Base-by-base conservation (phyloP, 73 alveolate genomes). In the Paramecium tetraurelia region DNA sequence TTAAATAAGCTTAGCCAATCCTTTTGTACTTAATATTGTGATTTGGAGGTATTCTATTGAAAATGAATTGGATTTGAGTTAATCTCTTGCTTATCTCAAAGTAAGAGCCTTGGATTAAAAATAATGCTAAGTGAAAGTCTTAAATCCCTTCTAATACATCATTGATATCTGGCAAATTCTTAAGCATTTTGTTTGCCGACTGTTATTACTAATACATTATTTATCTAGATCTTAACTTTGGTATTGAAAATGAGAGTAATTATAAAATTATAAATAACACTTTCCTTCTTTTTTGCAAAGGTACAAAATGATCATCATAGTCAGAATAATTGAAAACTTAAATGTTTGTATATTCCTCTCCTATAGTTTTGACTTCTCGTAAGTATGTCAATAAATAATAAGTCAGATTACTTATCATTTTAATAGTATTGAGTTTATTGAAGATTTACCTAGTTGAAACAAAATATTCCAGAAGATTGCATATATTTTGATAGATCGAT, bases 61-160 rank as follows among this genome's bases (percentile, higher is more conserved):
- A 89, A 11, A 89, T 83, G 29, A 41, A 71, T 63, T 70, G n/a
- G 35, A 72, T 71, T 12, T 46, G 11, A 4, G 92, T 89, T 16
- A 89, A 58, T 69, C 94, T 40, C 48, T 89, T 89, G 6, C 92
- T 40, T 21, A 89, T 89, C 20, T 89, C 70, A 36, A 70, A 77
- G 22, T 70, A 89, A 46, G 50, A 14, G 3, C 94, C 94, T 70
- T 41, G 70, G 16, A 89, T 70, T 33, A 89, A 44, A 68, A 89
- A 89, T 43, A 71, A 18, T 10, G 89, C 71, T 5, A 89, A 50
- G 24, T 89, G 94, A 71, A 89, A 69, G 7, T 89, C 71, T 21
- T 59, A 36, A 35, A 89, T 89, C 7, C 84, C 59, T 71, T 41
- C 63, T 36, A 70, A 9, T 14, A 20, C 18, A 38, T 89, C 84